Conservation (phyloP, 2,329 filamentous ascomycete species). For the Phyllosticta citribraziliensis region DNA sequence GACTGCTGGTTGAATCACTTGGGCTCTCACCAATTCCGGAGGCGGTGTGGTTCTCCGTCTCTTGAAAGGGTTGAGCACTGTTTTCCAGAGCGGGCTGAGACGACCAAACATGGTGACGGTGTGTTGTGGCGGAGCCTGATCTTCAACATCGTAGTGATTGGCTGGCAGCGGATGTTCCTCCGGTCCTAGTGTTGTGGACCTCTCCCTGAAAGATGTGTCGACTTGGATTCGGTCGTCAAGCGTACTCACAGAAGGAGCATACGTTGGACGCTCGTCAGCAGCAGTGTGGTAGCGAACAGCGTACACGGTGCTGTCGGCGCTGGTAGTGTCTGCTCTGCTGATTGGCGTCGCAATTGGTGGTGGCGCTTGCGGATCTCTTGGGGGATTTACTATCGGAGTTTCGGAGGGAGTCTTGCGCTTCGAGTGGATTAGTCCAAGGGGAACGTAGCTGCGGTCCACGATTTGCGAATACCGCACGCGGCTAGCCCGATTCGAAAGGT, state of each 20-base stretch:
- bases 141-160: constrained; percentile 1
- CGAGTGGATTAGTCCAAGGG: constrained; percentile 9
- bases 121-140: constrained; percentile 5
- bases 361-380: constrained; percentile 30
- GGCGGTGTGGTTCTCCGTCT: constrained; percentile 49
- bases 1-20: constrained; percentile 36
- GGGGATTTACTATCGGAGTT: neutral
- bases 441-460: constrained; percentile 9
- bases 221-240: constrained; percentile 13
- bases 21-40: constrained; percentile 48
- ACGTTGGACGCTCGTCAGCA: constrained; percentile 29
- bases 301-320: constrained; percentile 54
- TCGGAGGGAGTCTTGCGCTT: constrained; percentile 1
- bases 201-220: neutral
- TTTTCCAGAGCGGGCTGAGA: constrained; percentile 3
- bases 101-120: constrained; percentile 8
- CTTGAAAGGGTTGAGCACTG: constrained; percentile 43
- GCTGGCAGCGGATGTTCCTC: constrained; percentile 3
- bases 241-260: constrained; percentile 23
- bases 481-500: constrained; percentile 21
- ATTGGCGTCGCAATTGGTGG: constrained; percentile 44
- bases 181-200: neutral
- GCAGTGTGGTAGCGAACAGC: constrained; percentile 52
- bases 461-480: constrained; percentile 14
- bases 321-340: constrained; percentile 51